Evolutionary conservation across 768 basidiomycete species (phyloP), one percentile per base, ranked within the genome.

Genomic region (Polyporus arcularius): DNA sequence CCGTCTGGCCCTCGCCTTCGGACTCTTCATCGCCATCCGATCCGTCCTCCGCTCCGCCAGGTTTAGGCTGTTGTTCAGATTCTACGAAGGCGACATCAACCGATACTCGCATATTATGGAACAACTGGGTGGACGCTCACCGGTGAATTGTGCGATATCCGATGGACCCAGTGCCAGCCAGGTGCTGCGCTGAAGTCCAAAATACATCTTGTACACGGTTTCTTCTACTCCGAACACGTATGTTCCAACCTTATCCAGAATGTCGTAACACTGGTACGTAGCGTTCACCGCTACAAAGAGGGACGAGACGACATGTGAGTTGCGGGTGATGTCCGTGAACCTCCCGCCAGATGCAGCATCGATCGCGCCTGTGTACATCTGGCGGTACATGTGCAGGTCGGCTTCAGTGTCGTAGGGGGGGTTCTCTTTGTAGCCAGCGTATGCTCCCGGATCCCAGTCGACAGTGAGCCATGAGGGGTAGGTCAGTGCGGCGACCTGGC

Each of bases 201-300:
- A 42, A 18, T 46, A 16, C 11, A 47, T 15, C 8, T 48, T 38
- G 38, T 28, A 31, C 18, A 40, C 26, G 14, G 47, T 32, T 35
- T 6, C 18, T 18, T 21, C 32, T 45, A 52, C 53, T n/a, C 58
- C 52, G 15, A 59, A 59, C 43, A 53, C 43, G 26, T 53, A 59
- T 31, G 10, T 53, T 7, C 58, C 51, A 26, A 59, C 26, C 15
- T 38, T 42, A n/a, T 42, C 28, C 7, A 47, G 16, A 21, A 47
- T 53, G 31, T 26, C 21, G 7, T 16, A 40, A 16, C 41, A 42
- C n/a, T n/a, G 41, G 41, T 26, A 15, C n/a, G 30, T 51, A 4
- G 35, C 21, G 18, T 46, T 4, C 35, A 53, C n/a, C 51, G 42
- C 58, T 7, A 53, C 46, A 32, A 31, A 15, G 15, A 59, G 38